Percentiles rank a stretch among this genome's conserved stretches.
Conservation (phyloP, 192 early-diverging fungal species). For the Backusella sp. region DNA sequence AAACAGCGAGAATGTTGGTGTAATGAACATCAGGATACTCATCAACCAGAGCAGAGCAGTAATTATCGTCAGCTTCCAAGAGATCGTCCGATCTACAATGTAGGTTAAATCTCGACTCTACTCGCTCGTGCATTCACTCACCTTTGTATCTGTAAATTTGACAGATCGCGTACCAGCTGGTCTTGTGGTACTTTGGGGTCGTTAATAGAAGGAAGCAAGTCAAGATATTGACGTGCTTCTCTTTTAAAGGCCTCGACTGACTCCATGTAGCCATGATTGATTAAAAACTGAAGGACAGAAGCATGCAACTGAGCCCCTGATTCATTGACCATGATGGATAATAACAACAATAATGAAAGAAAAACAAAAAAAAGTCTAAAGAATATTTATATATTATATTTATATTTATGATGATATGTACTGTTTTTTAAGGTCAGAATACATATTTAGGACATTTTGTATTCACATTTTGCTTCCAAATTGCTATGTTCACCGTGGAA, state of each 20-base stretch:
- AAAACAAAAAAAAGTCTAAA: background rate
- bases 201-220: conserved; percentile 33
- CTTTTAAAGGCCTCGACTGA: conserved; percentile 43
- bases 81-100: background rate
- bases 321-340: background rate
- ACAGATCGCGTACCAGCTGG: background rate
- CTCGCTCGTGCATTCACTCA: background rate
- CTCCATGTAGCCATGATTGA: conserved; percentile 35
- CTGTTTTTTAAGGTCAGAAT: background rate
- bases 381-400: no score
- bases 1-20: conserved; percentile 57
- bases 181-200: background rate
- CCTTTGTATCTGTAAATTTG: background rate
- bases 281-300: conserved; percentile 42
- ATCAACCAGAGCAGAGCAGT: conserved; percentile 35
- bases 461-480: conserved; percentile 28
- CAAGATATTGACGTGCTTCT: conserved; percentile 40
- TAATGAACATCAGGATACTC: conserved; percentile 47
- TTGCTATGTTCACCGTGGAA: conserved; percentile 50
- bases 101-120: no score
- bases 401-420: no score
- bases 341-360: background rate
- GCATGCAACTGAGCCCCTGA: conserved; percentile 7
- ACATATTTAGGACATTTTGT: conserved; percentile 27
- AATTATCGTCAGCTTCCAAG: conserved; percentile 30